Evolutionary conservation across 2,329 filamentous ascomycete genomes (phyloP).

Genomic region (Westerdykella aurantiaca): DNA sequence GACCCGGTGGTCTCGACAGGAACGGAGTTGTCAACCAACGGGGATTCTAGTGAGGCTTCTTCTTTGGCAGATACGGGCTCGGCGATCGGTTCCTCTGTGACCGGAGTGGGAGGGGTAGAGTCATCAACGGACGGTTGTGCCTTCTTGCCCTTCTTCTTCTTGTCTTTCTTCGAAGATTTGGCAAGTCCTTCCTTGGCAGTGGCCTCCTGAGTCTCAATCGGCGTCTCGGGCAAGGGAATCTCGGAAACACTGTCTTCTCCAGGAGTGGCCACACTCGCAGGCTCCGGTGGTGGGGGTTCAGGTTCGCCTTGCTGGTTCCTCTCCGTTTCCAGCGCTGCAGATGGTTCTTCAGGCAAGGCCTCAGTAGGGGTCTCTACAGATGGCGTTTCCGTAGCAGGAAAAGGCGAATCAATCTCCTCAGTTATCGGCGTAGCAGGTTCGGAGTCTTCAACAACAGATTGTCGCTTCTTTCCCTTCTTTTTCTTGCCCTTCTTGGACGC

Average conservation of each 20-base stretch:
- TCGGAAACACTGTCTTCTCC: neutral
- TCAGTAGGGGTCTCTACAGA: neutral
- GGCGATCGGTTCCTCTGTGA: too few relatives aligned
- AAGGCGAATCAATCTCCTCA: neutral
- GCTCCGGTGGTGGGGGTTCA: neutral
- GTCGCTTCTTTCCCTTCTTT: constrained; percentile 14
- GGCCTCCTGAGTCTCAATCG: constrained; percentile 4
- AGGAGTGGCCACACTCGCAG: constrained; percentile 1
- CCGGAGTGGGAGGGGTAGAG: too few relatives aligned
- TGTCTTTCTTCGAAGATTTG: too few relatives aligned
- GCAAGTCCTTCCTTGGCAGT: constrained; percentile 3
- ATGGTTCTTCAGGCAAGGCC: neutral
- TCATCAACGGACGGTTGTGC: too few relatives aligned
- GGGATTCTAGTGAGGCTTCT: too few relatives aligned
- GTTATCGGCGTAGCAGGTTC: constrained; percentile 2
- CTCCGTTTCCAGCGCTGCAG: too few relatives aligned
- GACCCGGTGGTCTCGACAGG: too few relatives aligned
- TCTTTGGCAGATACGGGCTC: too few relatives aligned
- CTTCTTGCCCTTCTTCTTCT: too few relatives aligned
- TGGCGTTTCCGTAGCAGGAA: neutral
- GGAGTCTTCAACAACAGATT: constrained; percentile 9
- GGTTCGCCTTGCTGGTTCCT: too few relatives aligned
- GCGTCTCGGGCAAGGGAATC: neutral
- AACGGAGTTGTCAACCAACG: too few relatives aligned
- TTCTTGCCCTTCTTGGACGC: constrained; percentile 9